Base-by-base conservation (phyloP, 768 basidiomycete genomes). In the Gloeostereum incarnatum region DNA sequence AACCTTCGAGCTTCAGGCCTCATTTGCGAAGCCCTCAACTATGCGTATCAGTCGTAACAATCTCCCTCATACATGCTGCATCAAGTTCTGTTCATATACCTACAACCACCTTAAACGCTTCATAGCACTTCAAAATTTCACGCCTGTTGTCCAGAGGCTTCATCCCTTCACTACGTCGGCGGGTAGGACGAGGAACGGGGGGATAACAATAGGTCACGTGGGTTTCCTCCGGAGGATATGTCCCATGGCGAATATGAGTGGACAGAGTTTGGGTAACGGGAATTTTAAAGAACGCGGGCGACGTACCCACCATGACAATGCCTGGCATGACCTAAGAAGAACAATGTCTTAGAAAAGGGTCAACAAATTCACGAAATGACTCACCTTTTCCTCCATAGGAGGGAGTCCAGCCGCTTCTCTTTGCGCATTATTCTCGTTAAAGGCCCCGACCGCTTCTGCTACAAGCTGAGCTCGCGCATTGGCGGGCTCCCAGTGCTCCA, bases 51-150 rank as follows among this genome's bases (percentile, higher is more conserved):
- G n/a, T n/a, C n/a, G n/a, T n/a, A n/a, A n/a, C n/a, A n/a, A n/a
- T n/a, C n/a, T n/a, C n/a, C n/a, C n/a, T n/a, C n/a, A n/a, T n/a
- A n/a, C n/a, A n/a, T n/a, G n/a, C n/a, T n/a, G n/a, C n/a, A n/a
- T n/a, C n/a, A n/a, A n/a, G n/a, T n/a, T n/a, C n/a, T n/a, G n/a
- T n/a, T n/a, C n/a, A n/a, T n/a, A 41, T 41, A 25, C 44, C 40
- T 14, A 45, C 44, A 37, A 45, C 7, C 33, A 23, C 11, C 43
- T 57, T 60, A 44, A 62, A 59, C n/a, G 57, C 59, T 39, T 62
- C 54, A 43, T 46, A 60, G 39, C 58, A 61, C 1, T 13, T 40
- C 36, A 59, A 33, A 19, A 59, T 52, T 16, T 36, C 25, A 3
- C 32, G 27, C 39, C 61, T 45, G 33, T 50, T 57, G 25, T 58